These are phyloP conservation scores for Multifurca ochricompacta DNA, from an alignment of 768 basidiomycete species.

Conservation along the genomic window DNA sequence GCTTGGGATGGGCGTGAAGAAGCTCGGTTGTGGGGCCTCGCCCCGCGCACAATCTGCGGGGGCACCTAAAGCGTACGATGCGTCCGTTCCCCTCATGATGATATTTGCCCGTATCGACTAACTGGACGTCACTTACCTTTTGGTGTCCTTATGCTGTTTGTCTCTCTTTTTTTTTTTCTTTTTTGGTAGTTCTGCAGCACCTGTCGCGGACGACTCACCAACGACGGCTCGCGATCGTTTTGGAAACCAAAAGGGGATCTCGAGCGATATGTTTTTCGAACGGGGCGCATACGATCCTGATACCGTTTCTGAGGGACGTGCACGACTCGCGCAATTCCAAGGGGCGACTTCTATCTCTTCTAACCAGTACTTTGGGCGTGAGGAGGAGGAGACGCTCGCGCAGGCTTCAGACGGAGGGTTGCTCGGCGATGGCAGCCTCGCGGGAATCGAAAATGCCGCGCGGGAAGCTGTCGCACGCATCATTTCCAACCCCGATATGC, in stretches of 20 bases:
- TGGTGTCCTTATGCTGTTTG: no score
- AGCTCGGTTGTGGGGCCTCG: slow-evolving; percentile 79
- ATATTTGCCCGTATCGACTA: not conserved
- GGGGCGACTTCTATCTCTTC: slow-evolving; percentile 93
- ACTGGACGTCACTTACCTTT: no score
- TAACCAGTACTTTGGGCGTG: slow-evolving; percentile 91
- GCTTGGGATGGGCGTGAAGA: slow-evolving; percentile 63
- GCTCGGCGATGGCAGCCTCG: slow-evolving; percentile 41
- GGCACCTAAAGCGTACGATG: slow-evolving; percentile 29
- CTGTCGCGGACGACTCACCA: slow-evolving; percentile 48
- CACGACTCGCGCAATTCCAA: slow-evolving; percentile 75
- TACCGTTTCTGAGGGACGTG: slow-evolving; percentile 66
- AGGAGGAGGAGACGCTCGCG: slow-evolving; percentile 52
- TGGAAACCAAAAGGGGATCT: slow-evolving; percentile 89
- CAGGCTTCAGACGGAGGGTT: slow-evolving; percentile 49
- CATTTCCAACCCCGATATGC: slow-evolving; percentile 80
- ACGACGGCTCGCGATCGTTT: slow-evolving; percentile 88
- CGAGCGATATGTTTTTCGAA: slow-evolving; percentile 96
- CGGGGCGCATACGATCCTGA: slow-evolving; percentile 78
- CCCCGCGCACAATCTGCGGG: slow-evolving; percentile 51
- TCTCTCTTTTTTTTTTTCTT: not conserved
- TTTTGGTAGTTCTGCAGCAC: slow-evolving; percentile 15
- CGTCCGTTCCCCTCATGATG: not conserved
- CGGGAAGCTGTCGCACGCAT: slow-evolving; percentile 69
- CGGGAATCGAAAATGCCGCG: slow-evolving; percentile 55